These are phyloP conservation scores for Orbilia quercus DNA, from an alignment of 2,329 filamentous ascomycete genomes.

Conservation along the genomic window DNA sequence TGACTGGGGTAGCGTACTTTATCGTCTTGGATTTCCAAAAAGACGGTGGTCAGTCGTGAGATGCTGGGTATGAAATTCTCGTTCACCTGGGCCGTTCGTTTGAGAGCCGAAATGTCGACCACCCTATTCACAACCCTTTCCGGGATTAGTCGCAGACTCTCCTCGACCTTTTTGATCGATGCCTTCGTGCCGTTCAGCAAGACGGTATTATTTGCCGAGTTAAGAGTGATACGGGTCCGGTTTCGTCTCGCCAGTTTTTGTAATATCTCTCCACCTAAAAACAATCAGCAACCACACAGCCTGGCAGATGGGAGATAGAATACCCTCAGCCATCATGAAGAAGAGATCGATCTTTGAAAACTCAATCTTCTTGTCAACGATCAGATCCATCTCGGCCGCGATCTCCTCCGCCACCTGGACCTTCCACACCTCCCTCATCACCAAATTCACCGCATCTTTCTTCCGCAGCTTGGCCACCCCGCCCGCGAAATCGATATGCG, in stretches of 20 bases:
- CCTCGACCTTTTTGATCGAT: constrained; percentile 58
- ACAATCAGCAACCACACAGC: constrained; percentile 3
- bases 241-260: constrained; percentile 44
- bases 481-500: constrained; percentile 28
- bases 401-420: constrained; percentile 59
- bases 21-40: constrained; percentile 57
- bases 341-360: constrained; percentile 58
- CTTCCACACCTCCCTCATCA: constrained; percentile 58
- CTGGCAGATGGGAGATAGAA: not conserved
- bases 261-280: constrained; percentile 40
- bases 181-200: constrained; percentile 55
- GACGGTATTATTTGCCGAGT: constrained; percentile 53
- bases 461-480: constrained; percentile 42
- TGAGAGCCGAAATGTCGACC: constrained; percentile 57
- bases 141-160: constrained; percentile 48
- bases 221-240: constrained; percentile 58
- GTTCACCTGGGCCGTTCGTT: constrained; percentile 55
- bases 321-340: constrained; percentile 60
- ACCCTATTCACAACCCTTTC: constrained; percentile 48
- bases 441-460: constrained; percentile 51
- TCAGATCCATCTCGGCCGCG: constrained; percentile 58
- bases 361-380: constrained; percentile 55
- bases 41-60: constrained; percentile 58
- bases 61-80: constrained; percentile 58
- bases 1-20: constrained; percentile 42